Conservation (phyloP, 2,329 filamentous ascomycete species). For the Phialophora macrospora region DNA sequence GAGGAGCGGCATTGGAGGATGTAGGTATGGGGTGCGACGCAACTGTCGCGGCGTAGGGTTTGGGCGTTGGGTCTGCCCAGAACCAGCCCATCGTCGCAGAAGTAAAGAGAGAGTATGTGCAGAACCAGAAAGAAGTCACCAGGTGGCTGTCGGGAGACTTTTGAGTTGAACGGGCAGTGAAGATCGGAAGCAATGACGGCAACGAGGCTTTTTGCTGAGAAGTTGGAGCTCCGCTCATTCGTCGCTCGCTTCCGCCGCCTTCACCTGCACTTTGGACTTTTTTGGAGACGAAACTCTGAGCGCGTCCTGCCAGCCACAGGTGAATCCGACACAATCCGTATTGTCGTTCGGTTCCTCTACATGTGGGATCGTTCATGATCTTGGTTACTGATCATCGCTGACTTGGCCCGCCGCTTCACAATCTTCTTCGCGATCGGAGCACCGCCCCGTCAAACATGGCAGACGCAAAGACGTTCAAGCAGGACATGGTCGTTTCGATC, state of each 20-base stretch:
- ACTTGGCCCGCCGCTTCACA: neutral
- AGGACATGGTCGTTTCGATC: constrained; percentile 96
- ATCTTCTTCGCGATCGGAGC: neutral
- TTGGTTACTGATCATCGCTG: neutral
- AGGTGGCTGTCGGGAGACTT: neutral
- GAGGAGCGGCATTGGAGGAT: constrained; percentile 55
- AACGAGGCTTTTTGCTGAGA: constrained; percentile 2
- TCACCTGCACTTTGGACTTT: constrained; percentile 3
- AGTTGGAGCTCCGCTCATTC: constrained; percentile 2
- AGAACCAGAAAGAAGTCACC: neutral
- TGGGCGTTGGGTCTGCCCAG: constrained; percentile 61
- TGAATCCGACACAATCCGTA: neutral
- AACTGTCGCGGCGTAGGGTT: constrained; percentile 46
- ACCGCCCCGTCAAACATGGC: constrained; percentile 35
- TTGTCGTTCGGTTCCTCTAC: neutral
- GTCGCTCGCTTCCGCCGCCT: neutral
- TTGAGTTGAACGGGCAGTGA: neutral
- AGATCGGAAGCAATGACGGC: constrained; percentile 1
- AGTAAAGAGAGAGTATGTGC: neutral
- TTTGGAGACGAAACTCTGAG: constrained; percentile 1
- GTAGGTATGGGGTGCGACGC: constrained; percentile 51
- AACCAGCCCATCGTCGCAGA: constrained; percentile 68
- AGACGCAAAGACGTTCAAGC: constrained; percentile 62
- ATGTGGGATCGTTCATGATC: neutral
- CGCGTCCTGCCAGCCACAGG: neutral